Conservation (phyloP, 805 yeast genomes). For the Candida broadrunensis region DNA sequence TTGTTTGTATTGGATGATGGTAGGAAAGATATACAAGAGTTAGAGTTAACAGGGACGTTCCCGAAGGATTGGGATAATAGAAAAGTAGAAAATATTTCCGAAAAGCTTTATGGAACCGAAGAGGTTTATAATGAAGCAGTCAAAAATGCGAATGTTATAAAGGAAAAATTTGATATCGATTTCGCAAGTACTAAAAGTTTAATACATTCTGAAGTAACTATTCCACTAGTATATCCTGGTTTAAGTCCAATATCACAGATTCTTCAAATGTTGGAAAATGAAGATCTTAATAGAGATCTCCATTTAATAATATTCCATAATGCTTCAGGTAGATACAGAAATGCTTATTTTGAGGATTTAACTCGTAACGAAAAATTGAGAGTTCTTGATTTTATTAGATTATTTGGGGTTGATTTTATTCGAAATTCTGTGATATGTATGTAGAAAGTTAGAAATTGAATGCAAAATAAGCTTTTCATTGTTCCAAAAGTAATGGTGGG, state of each 20-base stretch:
- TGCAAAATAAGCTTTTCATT: no score
- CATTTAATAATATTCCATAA: constrained; percentile 10
- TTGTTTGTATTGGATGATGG: constrained; percentile 22
- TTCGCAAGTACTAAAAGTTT: not conserved
- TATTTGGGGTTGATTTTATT: constrained; percentile 40
- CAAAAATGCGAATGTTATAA: constrained; percentile 10
- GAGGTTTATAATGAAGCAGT: constrained; percentile 16
- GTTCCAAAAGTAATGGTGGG: no score
- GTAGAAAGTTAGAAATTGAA: no score
- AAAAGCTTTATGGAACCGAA: constrained; percentile 12
- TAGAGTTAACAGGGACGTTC: constrained; percentile 10
- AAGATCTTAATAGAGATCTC: constrained; percentile 15
- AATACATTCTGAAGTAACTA: not conserved
- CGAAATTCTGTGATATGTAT: constrained; percentile 19
- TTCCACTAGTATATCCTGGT: constrained; percentile 52
- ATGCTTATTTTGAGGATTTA: constrained; percentile 16
- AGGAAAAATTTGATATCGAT: constrained; percentile 9
- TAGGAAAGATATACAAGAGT: constrained; percentile 5
- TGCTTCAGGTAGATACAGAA: constrained; percentile 14
- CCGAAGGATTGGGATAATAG: constrained; percentile 7
- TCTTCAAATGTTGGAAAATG: constrained; percentile 27
- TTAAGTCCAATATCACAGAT: constrained; percentile 47
- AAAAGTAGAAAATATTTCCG: constrained; percentile 16
- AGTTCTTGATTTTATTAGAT: constrained; percentile 41
- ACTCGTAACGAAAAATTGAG: constrained; percentile 17